A percentile compares a stretch with the other conserved stretches of the same genome.
Evolutionary conservation across 1,139 yeast genomes (phyloP).

Genomic region (Geotrichum reessii): DNA sequence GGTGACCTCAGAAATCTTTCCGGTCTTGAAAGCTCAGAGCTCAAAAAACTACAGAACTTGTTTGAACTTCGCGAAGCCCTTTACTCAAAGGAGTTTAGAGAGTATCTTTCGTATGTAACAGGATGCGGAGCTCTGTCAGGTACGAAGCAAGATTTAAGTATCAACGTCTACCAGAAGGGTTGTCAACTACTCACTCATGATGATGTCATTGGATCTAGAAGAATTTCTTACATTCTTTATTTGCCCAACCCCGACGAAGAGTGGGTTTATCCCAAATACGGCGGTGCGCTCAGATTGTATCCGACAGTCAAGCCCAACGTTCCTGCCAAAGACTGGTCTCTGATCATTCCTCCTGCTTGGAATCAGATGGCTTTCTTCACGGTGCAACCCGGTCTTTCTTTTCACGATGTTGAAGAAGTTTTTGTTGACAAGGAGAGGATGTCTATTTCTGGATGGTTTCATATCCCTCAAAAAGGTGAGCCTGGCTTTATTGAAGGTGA

Average conservation of each 20-base stretch:
- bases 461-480: constrained; percentile 91
- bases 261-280: constrained; percentile 78
- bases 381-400: constrained; percentile 92
- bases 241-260: constrained; percentile 83
- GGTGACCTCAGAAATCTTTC: constrained; percentile 94
- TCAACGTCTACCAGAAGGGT: constrained; percentile 85
- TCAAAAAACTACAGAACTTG: constrained; percentile 65
- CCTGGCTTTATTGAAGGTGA: constrained; percentile 72
- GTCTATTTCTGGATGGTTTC: constrained; percentile 98
- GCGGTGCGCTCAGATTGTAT: constrained; percentile 85
- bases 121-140: constrained; percentile 91
- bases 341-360: constrained; percentile 81
- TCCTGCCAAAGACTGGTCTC: constrained; percentile 70
- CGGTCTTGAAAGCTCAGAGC: constrained; percentile 73
- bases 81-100: constrained; percentile 79
- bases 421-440: constrained; percentile 81
- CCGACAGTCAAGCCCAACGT: constrained; percentile 86
- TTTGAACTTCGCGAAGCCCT: constrained; percentile 77
- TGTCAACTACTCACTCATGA: constrained; percentile 94
- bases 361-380: constrained; percentile 94
- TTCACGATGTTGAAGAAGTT: constrained; percentile 98
- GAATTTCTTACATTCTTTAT: constrained; percentile 88
- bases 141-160: constrained; percentile 81
- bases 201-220: constrained; percentile 92
- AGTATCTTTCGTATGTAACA: constrained; percentile 72